A percentile compares a stretch with the other conserved stretches of the same genome.
These are phyloP conservation scores for Vitis labrusca DNA, from an alignment of 164 flowering plant genomes.

Conservation along the genomic window DNA sequence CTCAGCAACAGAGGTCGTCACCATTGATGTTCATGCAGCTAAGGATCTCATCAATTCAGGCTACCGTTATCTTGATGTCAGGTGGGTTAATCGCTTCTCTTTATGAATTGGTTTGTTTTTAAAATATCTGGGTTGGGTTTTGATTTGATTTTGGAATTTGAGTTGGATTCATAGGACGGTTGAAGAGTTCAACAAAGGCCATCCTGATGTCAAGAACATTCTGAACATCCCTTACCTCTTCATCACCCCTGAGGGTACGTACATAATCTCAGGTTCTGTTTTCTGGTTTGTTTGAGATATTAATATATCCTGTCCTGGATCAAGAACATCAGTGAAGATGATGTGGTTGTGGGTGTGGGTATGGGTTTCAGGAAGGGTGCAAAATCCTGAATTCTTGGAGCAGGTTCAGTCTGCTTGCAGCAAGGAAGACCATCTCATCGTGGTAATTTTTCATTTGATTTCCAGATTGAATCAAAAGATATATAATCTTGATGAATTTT, in stretches of 20 bases:
- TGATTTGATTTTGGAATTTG: too few species aligned
- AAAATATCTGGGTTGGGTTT: too few species aligned
- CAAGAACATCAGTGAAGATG: too few species aligned
- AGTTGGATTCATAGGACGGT: slow-evolving; percentile 44
- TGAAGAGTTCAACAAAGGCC: slow-evolving; percentile 78
- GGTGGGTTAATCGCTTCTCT: slow-evolving; percentile 30
- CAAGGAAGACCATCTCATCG: slow-evolving; percentile 64
- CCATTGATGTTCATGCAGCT: slow-evolving; percentile 64
- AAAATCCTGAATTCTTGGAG: slow-evolving; percentile 68
- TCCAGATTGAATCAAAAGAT: too few species aligned
- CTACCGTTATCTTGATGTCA: slow-evolving; percentile 65
- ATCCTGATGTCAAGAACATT: slow-evolving; percentile 44
- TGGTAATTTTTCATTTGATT: slow-evolving; percentile 48
- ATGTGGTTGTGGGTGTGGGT: background rate
- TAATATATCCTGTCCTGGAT: too few species aligned
- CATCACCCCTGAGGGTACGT: slow-evolving; percentile 60
- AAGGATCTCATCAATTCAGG: slow-evolving; percentile 56
- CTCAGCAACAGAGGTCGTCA: slow-evolving; percentile 43
- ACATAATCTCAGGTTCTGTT: background rate
- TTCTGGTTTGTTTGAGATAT: background rate
- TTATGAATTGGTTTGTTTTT: too few species aligned
- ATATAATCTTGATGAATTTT: background rate
- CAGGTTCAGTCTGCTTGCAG: slow-evolving; percentile 53
- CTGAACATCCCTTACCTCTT: slow-evolving; percentile 74
- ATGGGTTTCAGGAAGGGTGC: slow-evolving; percentile 63